Evolutionary conservation across 2,329 filamentous ascomycete species (phyloP).

Genomic region (Dactylellina drechsleri): DNA sequence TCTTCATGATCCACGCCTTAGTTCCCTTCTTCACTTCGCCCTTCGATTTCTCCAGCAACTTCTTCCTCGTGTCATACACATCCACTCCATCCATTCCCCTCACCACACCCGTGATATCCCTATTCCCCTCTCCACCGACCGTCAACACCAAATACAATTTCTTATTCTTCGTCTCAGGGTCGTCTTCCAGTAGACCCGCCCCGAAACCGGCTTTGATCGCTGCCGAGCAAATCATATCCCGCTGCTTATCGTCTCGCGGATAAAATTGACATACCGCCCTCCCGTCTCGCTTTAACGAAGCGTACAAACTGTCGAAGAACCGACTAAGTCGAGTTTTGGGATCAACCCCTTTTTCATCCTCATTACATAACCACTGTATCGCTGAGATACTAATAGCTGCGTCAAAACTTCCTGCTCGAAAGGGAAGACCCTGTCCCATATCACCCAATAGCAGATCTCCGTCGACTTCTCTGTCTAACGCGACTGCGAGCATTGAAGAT

Average conservation of each 20-base stretch:
- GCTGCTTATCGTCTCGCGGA: conserved; percentile 91
- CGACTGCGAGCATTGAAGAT: conserved; percentile 94
- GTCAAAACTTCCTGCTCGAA: conserved; percentile 90
- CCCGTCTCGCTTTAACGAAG: conserved; percentile 81
- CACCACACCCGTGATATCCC: conserved; percentile 90
- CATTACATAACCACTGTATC: conserved; percentile 99
- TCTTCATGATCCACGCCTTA: conserved; percentile 83
- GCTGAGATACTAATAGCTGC: conserved; percentile 94
- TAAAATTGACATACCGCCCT: conserved; percentile 97
- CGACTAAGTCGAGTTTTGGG: conserved; percentile 79
- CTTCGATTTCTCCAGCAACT: conserved; percentile 63
- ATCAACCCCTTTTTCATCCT: conserved; percentile 81
- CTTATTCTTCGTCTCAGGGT: conserved; percentile 92
- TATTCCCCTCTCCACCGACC: conserved; percentile 71
- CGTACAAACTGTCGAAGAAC: conserved; percentile 94
- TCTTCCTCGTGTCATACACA: conserved; percentile 75
- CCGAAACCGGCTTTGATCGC: conserved; percentile 95
- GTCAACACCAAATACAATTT: conserved; percentile 97
- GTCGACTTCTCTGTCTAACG: conserved; percentile 88
- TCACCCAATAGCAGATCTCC: conserved; percentile 94
- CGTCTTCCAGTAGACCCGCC: conserved; percentile 92
- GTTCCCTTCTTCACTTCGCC: conserved; percentile 78
- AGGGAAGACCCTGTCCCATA: conserved; percentile 94
- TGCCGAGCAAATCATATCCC: conserved; percentile 88
- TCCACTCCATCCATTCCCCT: conserved; percentile 88